Base-by-base conservation (phyloP, 2,329 filamentous ascomycete genomes). In the Sarocladium oryzae region DNA sequence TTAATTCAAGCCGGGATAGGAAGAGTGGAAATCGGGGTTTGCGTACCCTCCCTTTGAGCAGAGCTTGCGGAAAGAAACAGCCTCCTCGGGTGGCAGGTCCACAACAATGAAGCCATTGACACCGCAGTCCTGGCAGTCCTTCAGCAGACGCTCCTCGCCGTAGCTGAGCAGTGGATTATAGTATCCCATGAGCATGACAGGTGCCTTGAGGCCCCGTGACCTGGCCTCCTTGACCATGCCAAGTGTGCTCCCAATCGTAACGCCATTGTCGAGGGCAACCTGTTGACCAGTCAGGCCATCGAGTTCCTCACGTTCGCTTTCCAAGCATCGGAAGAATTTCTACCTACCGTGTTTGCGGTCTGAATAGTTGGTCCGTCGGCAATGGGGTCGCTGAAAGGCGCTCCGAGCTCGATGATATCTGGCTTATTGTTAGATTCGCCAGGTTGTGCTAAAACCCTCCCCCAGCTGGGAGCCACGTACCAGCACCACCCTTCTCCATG, bases 41-140 rank as follows among this genome's bases (percentile, higher is more conserved):
- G 8, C 79, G 70, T 66, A 87, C 81, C 85, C 85, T 65, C 84
- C 88, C 63, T 77, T 85, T 54, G 79, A 84, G 74, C 91, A 96
- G 61, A 87, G 82, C 65, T 88, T 85, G 66, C 91, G 82, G 78
- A 97, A 99, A 53, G 88, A 85, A 50, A 96, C 79, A 56, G 93
- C 92, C 76, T 99, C 92, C 77, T 97, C 92, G 2, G 92, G 92
- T 13, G 93, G 92, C 62, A 99, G 71, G 66, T 99, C 92, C 52
- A 96, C 92, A 65, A 97, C 85, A 62, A 99, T 96, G 72, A 97
- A 97, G 53, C 93, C 92, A 70, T 96, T 96, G 66, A 95, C 83
- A 23, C 91, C 89, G 2, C 89, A 87, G 51, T 82, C 81, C 65
- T 86, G 85, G 67, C 89, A 89, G 68, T 97, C 91, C 60, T 82